A percentile compares a stretch with the other conserved stretches of the same genome.
These are phyloP conservation scores for Rhodofomes roseus DNA, from an alignment of 1,284 basidiomycete genomes.

Conservation along the genomic window DNA sequence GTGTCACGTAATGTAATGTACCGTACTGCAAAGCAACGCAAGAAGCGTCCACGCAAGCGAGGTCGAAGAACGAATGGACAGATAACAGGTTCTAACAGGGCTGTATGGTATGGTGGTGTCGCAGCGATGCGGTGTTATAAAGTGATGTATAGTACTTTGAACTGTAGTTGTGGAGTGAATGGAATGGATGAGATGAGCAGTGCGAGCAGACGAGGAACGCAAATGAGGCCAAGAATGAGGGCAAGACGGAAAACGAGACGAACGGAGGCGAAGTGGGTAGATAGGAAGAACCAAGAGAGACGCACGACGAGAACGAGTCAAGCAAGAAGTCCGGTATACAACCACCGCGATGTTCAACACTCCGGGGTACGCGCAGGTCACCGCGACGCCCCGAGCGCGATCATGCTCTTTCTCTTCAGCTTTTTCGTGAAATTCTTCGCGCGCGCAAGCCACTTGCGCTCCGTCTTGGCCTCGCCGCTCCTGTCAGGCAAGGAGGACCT, in stretches of 20 bases:
- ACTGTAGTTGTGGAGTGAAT: neutral
- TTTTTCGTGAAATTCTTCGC: conserved; percentile 49
- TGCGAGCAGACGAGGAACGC: neutral
- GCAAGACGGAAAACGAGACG: neutral
- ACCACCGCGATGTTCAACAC: neutral
- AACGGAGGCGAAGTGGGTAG: too few species aligned
- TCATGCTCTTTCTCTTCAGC: conserved; percentile 43
- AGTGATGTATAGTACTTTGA: neutral
- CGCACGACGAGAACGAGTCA: neutral
- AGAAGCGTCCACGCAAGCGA: neutral
- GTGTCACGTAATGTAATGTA: neutral
- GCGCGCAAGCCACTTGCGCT: conserved; percentile 39
- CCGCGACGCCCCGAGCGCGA: conserved; percentile 11
- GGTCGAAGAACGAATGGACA: neutral
- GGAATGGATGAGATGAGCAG: neutral
- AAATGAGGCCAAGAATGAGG: neutral
- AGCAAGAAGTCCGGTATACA: neutral
- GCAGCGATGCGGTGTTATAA: neutral
- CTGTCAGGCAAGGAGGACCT: neutral
- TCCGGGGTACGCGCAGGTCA: neutral
- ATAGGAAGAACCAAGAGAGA: neutral
- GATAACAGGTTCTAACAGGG: neutral
- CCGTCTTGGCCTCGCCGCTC: conserved; percentile 15
- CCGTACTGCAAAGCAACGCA: neutral
- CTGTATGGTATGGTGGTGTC: neutral